Evolutionary conservation across 345 rosid species (phyloP), one percentile per base, ranked within the genome.

Genomic region (Abelmoschus esculentus): DNA sequence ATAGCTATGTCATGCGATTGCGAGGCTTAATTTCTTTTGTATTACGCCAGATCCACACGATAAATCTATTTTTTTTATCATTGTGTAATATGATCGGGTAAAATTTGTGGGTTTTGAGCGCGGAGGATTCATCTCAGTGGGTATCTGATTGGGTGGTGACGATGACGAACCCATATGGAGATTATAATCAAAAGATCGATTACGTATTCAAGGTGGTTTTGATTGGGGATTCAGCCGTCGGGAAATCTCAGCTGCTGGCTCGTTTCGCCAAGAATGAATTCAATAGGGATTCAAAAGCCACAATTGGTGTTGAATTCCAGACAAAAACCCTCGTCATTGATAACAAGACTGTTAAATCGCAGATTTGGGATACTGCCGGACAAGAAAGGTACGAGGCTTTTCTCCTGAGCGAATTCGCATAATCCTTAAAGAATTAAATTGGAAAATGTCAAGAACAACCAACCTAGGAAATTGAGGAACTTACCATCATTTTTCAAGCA

Each of bases 351-450:
- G 86, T 85, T 38, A 87, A 87, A 74, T 87, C 89, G 7, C 91
- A 87, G 76, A 87, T 87, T 78, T 85, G 91, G 91, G 91, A 87
- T 72, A 87, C 91, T 32, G 91, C 89, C 36, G 91, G 91, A 59
- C 87, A 87, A 64, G 91, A 87, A 78, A 82, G 91, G 91, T 85
- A 4, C 31, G 44, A 1, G 11, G 42, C 10, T 29, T 29, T 34
- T 32, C 17, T 9, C 22, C 12, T 67, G 29, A 10, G 17, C 52
- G 32, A 14, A 2, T 50, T 32, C 14, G 29, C 26, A 17, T 38
- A 36, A 9, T 4, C 38, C 3, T 18, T 62, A 18, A 9, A 36
- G 29, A 62, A 15, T 18, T 22, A 22, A 1, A 22, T 22, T 1
- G 26, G 26, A 22, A 22, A 22, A 22, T 22, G 26, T 22, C 26